These are phyloP conservation scores for Tolypocladium nubicola DNA, from an alignment of 2,329 filamentous ascomycete species.

Conservation along the genomic window DNA sequence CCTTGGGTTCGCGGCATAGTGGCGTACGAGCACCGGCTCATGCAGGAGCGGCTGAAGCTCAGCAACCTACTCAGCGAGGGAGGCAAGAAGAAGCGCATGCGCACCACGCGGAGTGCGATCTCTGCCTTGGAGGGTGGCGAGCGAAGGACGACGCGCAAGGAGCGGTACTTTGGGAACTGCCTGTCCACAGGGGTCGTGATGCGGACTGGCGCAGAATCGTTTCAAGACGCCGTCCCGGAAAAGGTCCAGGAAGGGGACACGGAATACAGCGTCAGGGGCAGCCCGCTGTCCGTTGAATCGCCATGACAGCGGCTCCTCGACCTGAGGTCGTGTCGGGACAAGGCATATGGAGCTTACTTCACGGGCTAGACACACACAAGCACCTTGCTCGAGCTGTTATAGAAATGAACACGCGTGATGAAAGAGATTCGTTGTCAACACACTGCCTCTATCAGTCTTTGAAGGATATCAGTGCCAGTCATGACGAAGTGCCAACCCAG, in stretches of 20 bases:
- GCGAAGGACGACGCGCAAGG: conserved; percentile 54
- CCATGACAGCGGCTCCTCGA: not conserved
- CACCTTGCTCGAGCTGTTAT: not conserved
- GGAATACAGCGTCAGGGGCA: conserved; percentile 3
- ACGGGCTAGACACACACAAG: not conserved
- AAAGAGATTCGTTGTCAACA: not conserved
- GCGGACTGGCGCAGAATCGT: conserved; percentile 42
- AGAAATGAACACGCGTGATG: not conserved
- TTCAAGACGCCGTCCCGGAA: conserved; percentile 13
- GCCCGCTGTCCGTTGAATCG: conserved; percentile 3
- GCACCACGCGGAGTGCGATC: conserved; percentile 64
- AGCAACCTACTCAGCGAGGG: conserved; percentile 53
- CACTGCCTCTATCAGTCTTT: not conserved
- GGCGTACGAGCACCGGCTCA: conserved; percentile 60
- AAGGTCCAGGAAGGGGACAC: conserved; percentile 7
- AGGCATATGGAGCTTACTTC: not conserved
- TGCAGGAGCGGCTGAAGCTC: conserved; percentile 53
- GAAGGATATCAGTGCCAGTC: not conserved
- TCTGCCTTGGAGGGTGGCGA: conserved; percentile 69
- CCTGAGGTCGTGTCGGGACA: not conserved
- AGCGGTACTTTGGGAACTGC: conserved; percentile 58
- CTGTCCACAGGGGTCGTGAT: conserved; percentile 53
- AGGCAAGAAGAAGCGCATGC: conserved; percentile 38
- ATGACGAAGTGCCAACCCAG: too few species aligned
- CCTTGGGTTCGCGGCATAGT: conserved; percentile 86